Percentiles rank a stretch among this genome's conserved stretches.
Evolutionary conservation across 306 rosid species (phyloP).

Genomic region (Adenanthera pavonina): DNA sequence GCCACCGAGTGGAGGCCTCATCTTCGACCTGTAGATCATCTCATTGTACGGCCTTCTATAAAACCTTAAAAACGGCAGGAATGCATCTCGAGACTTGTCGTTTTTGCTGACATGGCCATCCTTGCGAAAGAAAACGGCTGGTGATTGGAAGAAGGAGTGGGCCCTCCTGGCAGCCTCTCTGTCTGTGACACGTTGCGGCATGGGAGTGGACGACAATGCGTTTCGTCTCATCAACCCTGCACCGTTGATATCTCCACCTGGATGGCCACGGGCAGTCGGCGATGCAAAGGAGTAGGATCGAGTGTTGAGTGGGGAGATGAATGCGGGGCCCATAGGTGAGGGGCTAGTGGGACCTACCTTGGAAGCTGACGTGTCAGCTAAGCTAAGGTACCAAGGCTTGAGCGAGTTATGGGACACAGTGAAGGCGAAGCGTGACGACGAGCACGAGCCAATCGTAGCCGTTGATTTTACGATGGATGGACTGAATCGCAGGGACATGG

Average conservation of each 20-base stretch:
- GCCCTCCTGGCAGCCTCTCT: slow-evolving; percentile 18
- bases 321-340: slow-evolving; percentile 56
- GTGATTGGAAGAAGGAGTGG: slow-evolving; percentile 70
- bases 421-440: slow-evolving; percentile 81
- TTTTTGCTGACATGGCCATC: slow-evolving; percentile 58
- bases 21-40: slow-evolving; percentile 82
- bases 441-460: slow-evolving; percentile 61
- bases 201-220: slow-evolving; percentile 62
- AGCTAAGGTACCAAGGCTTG: slow-evolving; percentile 83
- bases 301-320: slow-evolving; percentile 64
- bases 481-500: slow-evolving; percentile 64
- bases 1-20: slow-evolving; percentile 85
- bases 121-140: slow-evolving; percentile 60
- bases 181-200: slow-evolving; percentile 50
- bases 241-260: slow-evolving; percentile 49
- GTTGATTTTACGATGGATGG: slow-evolving; percentile 47
- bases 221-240: slow-evolving; percentile 42
- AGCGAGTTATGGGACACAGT: slow-evolving; percentile 80
- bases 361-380: slow-evolving; percentile 63
- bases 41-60: slow-evolving; percentile 80
- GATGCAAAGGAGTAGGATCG: slow-evolving; percentile 73
- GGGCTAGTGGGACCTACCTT: slow-evolving; percentile 63
- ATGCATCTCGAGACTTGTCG: slow-evolving; percentile 61
- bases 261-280: slow-evolving; percentile 51
- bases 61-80: slow-evolving; percentile 62